Percentiles rank a stretch among this genome's conserved stretches.
These are phyloP conservation scores for Petunia secreta DNA, from an alignment of 257 asterid genomes.

Conservation along the genomic window DNA sequence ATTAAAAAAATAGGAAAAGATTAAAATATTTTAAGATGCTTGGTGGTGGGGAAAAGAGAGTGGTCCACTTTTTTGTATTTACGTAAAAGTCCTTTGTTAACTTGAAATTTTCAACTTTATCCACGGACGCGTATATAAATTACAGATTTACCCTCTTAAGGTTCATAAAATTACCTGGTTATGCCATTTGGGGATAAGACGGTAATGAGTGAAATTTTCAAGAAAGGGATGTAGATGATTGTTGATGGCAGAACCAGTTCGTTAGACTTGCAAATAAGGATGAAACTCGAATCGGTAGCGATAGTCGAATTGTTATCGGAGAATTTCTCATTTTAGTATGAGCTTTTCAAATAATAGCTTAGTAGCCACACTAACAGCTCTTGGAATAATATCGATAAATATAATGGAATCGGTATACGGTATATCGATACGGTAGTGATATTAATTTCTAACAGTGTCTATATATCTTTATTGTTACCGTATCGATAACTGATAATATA, in stretches of 20 bases:
- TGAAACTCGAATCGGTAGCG: too few species aligned
- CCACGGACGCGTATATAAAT: background rate
- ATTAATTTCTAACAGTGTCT: too few species aligned
- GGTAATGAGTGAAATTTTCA: background rate
- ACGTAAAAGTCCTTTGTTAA: slow-evolving; percentile 12
- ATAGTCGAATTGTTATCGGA: too few species aligned
- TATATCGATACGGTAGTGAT: too few species aligned
- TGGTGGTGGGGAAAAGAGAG: slow-evolving; percentile 35
- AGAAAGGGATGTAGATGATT: background rate
- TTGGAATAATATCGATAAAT: too few species aligned
- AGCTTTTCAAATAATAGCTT: too few species aligned
- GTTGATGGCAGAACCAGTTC: background rate
- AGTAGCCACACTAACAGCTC: too few species aligned
- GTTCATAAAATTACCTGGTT: background rate
- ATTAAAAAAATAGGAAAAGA: slow-evolving; percentile 13
- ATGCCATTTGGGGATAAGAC: background rate
- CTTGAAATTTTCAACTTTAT: slow-evolving; percentile 14
- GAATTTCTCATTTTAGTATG: too few species aligned
- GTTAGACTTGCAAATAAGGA: too few species aligned
- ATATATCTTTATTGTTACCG: too few species aligned
- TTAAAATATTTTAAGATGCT: slow-evolving; percentile 24
- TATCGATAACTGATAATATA: too few species aligned
- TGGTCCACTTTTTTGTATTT: slow-evolving; percentile 26
- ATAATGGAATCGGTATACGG: too few species aligned
- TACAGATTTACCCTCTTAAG: background rate